phyloP scores from a whole-genome alignment of 1,284 basidiomycete genomes.

The Rhodotorula sp. region DNA sequence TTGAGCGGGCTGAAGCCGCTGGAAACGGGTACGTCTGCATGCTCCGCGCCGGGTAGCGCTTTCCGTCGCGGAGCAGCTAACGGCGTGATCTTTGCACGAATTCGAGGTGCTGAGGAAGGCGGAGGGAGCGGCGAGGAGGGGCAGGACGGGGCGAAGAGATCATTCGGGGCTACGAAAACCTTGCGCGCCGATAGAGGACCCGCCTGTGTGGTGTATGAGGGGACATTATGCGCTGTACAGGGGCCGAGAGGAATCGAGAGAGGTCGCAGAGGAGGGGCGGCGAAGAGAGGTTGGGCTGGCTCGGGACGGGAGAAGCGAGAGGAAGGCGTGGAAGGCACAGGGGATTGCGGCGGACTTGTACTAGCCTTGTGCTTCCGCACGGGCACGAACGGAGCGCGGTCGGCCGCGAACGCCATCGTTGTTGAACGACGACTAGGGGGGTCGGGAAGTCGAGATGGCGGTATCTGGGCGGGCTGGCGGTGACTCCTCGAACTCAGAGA shows the following conservation, averaged over 20 bases:
- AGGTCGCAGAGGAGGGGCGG: background rate
- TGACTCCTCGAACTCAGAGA: too few species aligned
- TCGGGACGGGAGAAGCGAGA: background rate
- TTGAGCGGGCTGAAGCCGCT: constrained; percentile 10
- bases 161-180: background rate
- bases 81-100: constrained; percentile 42
- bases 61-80: constrained; percentile 38
- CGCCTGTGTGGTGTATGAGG: background rate
- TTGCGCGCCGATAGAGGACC: background rate
- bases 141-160: constrained; percentile 3
- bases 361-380: constrained; percentile 19
- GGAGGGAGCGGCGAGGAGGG: constrained; percentile 1
- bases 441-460: too few species aligned
- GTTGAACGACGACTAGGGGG: constrained; percentile 7
- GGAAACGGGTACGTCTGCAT: constrained; percentile 29
- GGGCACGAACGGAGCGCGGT: constrained; percentile 25
- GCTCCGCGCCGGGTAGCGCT: constrained; percentile 38
- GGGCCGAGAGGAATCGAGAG: constrained; percentile 4
- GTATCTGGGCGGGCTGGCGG: too few species aligned
- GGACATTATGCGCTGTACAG: constrained; percentile 20
- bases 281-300: background rate
- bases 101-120: constrained; percentile 23
- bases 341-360: background rate
- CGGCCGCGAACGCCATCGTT: background rate
- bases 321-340: background rate